A percentile compares a stretch with the other conserved stretches of the same genome.
Evolutionary conservation across 139 green algal genomes (phyloP).

Genomic region (Chlamydomonas sp.): DNA sequence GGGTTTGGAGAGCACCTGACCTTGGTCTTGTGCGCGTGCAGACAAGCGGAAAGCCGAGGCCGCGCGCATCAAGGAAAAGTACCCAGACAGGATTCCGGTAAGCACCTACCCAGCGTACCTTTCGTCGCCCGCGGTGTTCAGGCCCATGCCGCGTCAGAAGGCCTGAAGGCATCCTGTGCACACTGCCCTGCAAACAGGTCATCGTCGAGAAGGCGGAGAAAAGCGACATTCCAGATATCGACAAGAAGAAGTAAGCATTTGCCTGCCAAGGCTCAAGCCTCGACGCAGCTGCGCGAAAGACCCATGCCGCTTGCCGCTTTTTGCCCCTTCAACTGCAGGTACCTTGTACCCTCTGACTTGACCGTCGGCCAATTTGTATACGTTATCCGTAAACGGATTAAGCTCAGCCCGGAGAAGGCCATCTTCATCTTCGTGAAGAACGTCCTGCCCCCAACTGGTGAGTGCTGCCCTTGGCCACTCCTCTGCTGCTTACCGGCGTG

Average conservation of each 20-base stretch:
- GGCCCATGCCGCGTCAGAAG: background rate
- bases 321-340: constrained; percentile 72
- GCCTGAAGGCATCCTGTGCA: background rate
- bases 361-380: constrained; percentile 99
- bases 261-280: no score
- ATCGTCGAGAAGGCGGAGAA: constrained; percentile 98
- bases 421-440: constrained; percentile 99
- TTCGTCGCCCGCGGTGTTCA: no score
- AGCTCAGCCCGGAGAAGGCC: constrained; percentile 95
- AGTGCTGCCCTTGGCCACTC: background rate
- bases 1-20: background rate
- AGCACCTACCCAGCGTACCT: background rate
- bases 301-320: no score
- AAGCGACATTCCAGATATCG: constrained; percentile 98
- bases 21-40: constrained; percentile 49
- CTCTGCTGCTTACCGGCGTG: background rate
- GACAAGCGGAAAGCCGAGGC: constrained; percentile 96
- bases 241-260: constrained; percentile 98
- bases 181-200: constrained; percentile 76
- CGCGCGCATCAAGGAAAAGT: constrained; percentile 96
- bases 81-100: constrained; percentile 95
- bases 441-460: constrained; percentile 94
- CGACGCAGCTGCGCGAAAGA: no score
- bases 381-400: constrained; percentile 98
- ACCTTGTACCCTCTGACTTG: constrained; percentile 97